Evolutionary conservation across 805 yeast genomes (phyloP).

Genomic region (Yamadazyma philogaea): DNA sequence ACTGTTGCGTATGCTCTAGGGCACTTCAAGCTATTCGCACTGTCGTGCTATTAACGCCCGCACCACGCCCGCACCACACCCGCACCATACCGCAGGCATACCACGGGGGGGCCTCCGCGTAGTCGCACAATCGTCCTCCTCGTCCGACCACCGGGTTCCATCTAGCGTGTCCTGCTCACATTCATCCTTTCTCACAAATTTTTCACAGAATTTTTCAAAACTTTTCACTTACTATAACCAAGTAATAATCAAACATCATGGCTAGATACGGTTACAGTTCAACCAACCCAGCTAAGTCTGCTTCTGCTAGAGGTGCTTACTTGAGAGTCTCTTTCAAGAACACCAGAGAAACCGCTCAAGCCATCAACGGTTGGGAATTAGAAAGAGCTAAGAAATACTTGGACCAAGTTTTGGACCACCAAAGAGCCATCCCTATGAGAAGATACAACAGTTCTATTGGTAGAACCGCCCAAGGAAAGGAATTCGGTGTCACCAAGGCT

Average conservation of each 20-base stretch:
- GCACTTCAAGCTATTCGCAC: neutral
- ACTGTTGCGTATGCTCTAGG: neutral
- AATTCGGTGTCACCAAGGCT: constrained; percentile 99
- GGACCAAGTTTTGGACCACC: constrained; percentile 93
- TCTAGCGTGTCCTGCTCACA: neutral
- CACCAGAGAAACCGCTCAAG: constrained; percentile 99
- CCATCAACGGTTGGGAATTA: constrained; percentile 97
- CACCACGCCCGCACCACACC: neutral
- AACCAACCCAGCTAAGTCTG: constrained; percentile 99
- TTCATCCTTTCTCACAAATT: constrained; percentile 5
- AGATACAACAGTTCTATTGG: constrained; percentile 95
- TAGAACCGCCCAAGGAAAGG: constrained; percentile 99
- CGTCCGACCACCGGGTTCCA: neutral
- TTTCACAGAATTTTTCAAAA: constrained; percentile 4
- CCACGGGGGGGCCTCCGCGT: no score
- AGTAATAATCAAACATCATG: constrained; percentile 44
- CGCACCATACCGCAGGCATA: neutral
- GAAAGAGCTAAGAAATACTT: constrained; percentile 94
- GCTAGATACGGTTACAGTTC: constrained; percentile 99
- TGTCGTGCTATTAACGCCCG: neutral
- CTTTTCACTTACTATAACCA: constrained; percentile 7
- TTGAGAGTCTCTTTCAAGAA: constrained; percentile 99
- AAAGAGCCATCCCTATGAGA: constrained; percentile 99
- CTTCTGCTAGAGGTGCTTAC: constrained; percentile 99
- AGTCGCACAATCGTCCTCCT: neutral